Percentiles rank a stretch among this genome's conserved stretches.
Conservation (phyloP, 768 basidiomycete genomes). For the Tricholoma hemisulphureum region DNA sequence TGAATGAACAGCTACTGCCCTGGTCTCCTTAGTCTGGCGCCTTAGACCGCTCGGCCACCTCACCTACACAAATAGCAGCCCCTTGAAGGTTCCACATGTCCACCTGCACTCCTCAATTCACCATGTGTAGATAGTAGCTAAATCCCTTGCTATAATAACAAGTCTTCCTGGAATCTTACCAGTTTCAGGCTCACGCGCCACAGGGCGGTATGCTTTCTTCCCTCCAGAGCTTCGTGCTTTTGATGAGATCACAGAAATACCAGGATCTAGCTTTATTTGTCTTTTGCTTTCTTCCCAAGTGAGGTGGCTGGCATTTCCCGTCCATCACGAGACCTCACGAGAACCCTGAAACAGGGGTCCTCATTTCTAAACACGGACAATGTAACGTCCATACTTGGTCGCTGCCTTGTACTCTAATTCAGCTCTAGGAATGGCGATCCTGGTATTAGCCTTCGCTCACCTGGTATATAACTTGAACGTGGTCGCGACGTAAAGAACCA, state of each 20-base stretch:
- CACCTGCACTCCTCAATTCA: no score
- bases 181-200: no score
- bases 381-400: slow-evolving; percentile 27
- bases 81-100: no score
- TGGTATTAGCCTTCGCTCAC: slow-evolving; percentile 1
- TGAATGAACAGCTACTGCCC: background rate
- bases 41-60: slow-evolving; percentile 78
- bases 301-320: background rate
- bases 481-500: slow-evolving; percentile 7
- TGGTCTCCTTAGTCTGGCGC: slow-evolving; percentile 61
- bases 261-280: no score
- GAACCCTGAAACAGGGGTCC: background rate
- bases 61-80: slow-evolving; percentile 22
- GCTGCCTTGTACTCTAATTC: slow-evolving; percentile 29
- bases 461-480: slow-evolving; percentile 30
- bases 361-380: slow-evolving; percentile 28
- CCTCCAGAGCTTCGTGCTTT: no score
- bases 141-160: no score
- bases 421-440: slow-evolving; percentile 9
- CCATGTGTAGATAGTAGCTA: no score
- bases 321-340: slow-evolving; percentile 5
- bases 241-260: no score
- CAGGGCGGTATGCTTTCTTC: no score
- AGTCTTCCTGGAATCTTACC: no score
- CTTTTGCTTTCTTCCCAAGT: slow-evolving; percentile 4